Evolutionary conservation across 768 basidiomycete genomes (phyloP), one percentile per base, ranked within the genome.

Genomic region (Krasilnikovozyma curviuscula): DNA sequence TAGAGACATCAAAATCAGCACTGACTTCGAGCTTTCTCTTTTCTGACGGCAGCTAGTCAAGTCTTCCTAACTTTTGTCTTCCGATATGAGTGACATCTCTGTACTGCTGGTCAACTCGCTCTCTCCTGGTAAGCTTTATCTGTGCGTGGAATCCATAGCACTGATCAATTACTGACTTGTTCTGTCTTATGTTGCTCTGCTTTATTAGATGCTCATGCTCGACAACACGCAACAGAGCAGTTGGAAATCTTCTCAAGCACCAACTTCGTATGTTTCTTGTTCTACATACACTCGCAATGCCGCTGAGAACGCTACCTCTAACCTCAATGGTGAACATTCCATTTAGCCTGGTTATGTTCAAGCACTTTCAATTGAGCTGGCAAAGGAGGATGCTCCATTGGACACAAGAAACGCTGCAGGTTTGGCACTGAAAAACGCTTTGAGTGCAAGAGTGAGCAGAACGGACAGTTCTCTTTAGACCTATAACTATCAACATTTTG

Each of bases 371-470:
- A 67, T 74, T 16, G 83, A 86, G 55, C 74, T 98, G 40, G 76
- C 78, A 25, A 79, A 85, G 56, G 84, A 88, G 62, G 68, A 54
- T 37, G 73, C 73, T 6, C 69, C 73, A 13, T 59, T 77, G 29
- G 78, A 85, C 63, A 75, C 89, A 44, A 73, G 93, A 56, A 91
- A 83, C 61, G 88, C 91, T n/a, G 89, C 93, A 21, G 88, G 85
- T 63, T 72, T 98, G 44, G 89, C 91, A 18, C 70, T 98, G 66
- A 98, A 97, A 75, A 98, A 98, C 66, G 75, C 86, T 52, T 67
- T 98, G 50, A 75, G 79, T 29, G 85, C 89, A 52, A 72, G 84
- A 59, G 91, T 95, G 69, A 66, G 83, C 61, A 24, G 23, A 21
- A 10, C 44, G 23, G 24, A 39, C 19, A 13, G 27, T 28, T 59